Percentiles rank a stretch among this genome's conserved stretches.
Evolutionary conservation across 345 rosid genomes (phyloP).

Genomic region (Excoecaria agallocha): DNA sequence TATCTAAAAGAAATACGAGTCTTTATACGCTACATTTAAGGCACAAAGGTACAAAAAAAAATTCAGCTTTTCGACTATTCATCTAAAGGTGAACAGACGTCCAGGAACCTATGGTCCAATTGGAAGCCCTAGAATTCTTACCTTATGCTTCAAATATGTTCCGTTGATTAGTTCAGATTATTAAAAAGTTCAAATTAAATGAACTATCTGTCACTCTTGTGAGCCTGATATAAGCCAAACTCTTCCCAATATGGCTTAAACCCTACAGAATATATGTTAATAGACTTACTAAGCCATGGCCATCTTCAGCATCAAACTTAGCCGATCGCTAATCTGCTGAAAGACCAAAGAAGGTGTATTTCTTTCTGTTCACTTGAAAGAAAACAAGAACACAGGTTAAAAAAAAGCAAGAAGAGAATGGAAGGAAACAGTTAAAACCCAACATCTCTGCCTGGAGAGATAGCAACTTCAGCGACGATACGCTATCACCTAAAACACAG

Average conservation of each 20-base stretch:
- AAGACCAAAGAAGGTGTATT: slow-evolving; percentile 8
- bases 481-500: slow-evolving; percentile 26
- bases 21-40: too few relatives aligned
- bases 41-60: too few relatives aligned
- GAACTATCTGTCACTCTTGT: too few relatives aligned
- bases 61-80: too few relatives aligned
- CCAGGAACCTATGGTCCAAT: neutral
- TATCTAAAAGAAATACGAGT: too few relatives aligned
- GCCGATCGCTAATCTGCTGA: neutral
- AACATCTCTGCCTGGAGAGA: neutral
- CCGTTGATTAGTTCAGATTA: too few relatives aligned
- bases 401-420: slow-evolving; percentile 23
- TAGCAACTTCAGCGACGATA: neutral
- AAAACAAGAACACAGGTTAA: slow-evolving; percentile 12
- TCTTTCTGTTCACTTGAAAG: slow-evolving; percentile 11
- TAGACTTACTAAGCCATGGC: too few relatives aligned
- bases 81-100: neutral
- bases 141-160: too few relatives aligned
- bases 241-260: too few relatives aligned
- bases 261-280: too few relatives aligned
- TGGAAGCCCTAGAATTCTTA: neutral
- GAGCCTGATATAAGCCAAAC: too few relatives aligned
- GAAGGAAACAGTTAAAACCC: slow-evolving; percentile 14
- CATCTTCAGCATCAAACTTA: neutral
- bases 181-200: too few relatives aligned